Evolutionary conservation across 306 rosid species (phyloP).

Genomic region (Trifolium repens): DNA sequence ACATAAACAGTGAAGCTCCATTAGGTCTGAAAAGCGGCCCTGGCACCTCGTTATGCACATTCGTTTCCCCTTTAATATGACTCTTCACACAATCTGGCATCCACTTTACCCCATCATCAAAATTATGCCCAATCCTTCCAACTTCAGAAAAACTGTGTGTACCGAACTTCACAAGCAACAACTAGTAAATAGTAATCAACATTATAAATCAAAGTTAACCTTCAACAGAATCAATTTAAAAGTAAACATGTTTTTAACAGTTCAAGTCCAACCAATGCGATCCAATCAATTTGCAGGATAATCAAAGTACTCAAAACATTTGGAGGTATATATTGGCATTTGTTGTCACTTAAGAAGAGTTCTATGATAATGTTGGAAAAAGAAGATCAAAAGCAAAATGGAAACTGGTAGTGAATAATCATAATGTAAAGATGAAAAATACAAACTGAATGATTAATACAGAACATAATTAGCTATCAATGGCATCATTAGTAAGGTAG

Average conservation of each 20-base stretch:
- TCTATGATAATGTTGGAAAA: not conserved
- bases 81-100: constrained; percentile 63
- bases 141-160: constrained; percentile 69
- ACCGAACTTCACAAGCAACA: constrained; percentile 50
- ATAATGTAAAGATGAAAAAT: not conserved
- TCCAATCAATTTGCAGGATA: constrained; percentile 7
- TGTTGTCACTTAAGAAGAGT: not conserved
- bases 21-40: constrained; percentile 57
- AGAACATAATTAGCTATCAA: not conserved
- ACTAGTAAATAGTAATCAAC: constrained; percentile 50
- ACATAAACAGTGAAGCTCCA: constrained; percentile 51
- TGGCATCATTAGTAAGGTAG: not conserved
- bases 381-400: not conserved
- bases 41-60: constrained; percentile 44
- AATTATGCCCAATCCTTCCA: constrained; percentile 55
- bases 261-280: constrained; percentile 29
- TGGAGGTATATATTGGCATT: no score
- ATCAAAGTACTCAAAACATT: constrained; percentile 17
- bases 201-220: constrained; percentile 1
- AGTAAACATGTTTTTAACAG: constrained; percentile 18
- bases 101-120: constrained; percentile 47
- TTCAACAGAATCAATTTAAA: constrained; percentile 16
- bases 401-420: not conserved
- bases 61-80: constrained; percentile 43
- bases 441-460: not conserved